Base-by-base conservation (phyloP, 2,329 filamentous ascomycete species). In the Diplodia seriata region DNA sequence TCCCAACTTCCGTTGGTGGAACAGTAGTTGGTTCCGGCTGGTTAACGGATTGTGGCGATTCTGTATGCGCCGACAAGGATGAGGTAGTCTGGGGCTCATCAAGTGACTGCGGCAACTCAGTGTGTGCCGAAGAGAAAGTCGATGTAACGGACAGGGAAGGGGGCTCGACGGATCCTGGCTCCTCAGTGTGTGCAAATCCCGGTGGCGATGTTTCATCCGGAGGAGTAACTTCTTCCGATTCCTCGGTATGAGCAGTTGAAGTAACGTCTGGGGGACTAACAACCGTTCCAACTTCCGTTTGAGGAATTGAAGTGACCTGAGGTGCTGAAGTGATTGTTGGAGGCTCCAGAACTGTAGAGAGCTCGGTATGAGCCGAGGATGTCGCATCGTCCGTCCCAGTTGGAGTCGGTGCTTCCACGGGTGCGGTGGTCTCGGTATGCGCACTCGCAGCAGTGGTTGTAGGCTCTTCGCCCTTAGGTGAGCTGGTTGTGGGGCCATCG, bases 181-280 rank as follows among this genome's bases (percentile, higher is more conserved):
- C 3, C 20, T 64, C 61, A 7, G 61, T 64, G 33, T 64, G 61
- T 14, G 61, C 61, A 26, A 53, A 64, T 4, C 47, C 47, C 26
- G 61, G 61, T 4, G n/a, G 2, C 4, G 61, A 53, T 40, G 40
- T 49, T 9, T 47, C 57, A 12, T 29, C 14, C n/a, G 57, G 40
- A 15, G 57, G 57, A 9, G n/a, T 29, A 7, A 50, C 40, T 9
- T 33, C 57, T 33, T 29, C 31, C 7, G 23, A 31, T 43, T 33
- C 40, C 15, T 62, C 57, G 5, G 40, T 50, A 36, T 49, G 57
- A 7, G 57, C 57, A 20, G 56, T 63, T 50, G 59, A 51, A 29
- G 59, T 63, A 11, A 6, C 20, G n/a, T 50, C 29, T n/a, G 59
- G 59, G 8, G 43, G 43, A 14, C 3, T 23, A 6, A 50, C 38